Base-by-base conservation (phyloP, 169 alveolate species). In the Plasmodium knowlesi region DNA sequence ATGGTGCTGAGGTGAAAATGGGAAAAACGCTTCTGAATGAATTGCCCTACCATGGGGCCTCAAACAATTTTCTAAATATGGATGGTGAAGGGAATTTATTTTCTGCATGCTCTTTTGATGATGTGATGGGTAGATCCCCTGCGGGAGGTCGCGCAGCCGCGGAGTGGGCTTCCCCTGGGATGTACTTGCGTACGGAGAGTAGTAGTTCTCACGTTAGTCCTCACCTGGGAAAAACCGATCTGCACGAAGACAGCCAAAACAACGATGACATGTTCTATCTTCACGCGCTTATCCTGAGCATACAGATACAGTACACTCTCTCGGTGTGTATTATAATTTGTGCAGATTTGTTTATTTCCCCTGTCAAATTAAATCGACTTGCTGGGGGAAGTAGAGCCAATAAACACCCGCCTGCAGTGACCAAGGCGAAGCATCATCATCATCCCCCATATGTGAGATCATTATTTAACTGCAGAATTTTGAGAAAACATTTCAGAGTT, bases 221-320 rank as follows among this genome's bases (percentile, higher is more conserved):
- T 50, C 8, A 50, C 22, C 22, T 1, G 25, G 61, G 61, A 22
- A 50, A 50, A 12, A 2, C 61, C 25, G 14, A 50, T 8, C 3
- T 16, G 34, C 41, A 25, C 0, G 41, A 67, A 1, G 14, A 25
- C 14, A 32, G 22, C 12, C 57, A 79, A 43, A 88, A 88, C 53
- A 79, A 57, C 46, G 94, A 89, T 25, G 94, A 89, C 22, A 78
- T 89, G 89, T 89, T 89, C 82, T 79, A 79, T 46, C 71, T 89
- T 5, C 84, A 89, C 37, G 94, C 94, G 5, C 89, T 89, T 5
- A 34, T 89, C 14, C 67, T 89, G 57, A 89, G 94, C 82, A 89
- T 89, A 89, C 94, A 89, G 54, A 79, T 89, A 54, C 94, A 89
- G 37, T 89, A 89, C 50, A 89, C 90, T 1, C 57, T 89, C 43